Percentiles rank a stretch among this genome's conserved stretches.
These are phyloP conservation scores for Protomyces lactucae-debilis DNA, from an alignment of 1,139 yeast genomes.

Conservation along the genomic window DNA sequence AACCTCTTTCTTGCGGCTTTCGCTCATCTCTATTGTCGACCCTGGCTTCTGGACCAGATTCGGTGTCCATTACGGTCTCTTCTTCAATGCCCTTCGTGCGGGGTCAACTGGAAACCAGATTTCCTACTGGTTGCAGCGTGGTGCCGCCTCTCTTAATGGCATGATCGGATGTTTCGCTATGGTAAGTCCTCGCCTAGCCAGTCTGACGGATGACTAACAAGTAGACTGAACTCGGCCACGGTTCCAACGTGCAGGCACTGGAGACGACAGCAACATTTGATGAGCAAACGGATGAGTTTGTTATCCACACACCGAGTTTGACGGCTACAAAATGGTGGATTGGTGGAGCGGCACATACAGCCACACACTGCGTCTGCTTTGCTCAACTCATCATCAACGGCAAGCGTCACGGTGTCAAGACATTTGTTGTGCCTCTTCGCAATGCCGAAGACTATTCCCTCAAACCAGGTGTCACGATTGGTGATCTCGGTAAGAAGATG, in stretches of 20 bases:
- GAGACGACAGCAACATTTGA: constrained; percentile 89
- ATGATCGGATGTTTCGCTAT: constrained; percentile 92
- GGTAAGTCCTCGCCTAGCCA: constrained; percentile 37
- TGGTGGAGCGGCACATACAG: constrained; percentile 94
- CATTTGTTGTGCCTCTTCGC: constrained; percentile 84
- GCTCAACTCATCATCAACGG: constrained; percentile 87
- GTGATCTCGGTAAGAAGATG: constrained; percentile 80
- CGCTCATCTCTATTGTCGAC: constrained; percentile 48
- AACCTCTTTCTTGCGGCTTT: constrained; percentile 39
- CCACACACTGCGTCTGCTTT: constrained; percentile 75
- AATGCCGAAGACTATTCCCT: constrained; percentile 61
- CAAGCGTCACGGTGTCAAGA: constrained; percentile 85
- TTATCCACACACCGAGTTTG: constrained; percentile 77
- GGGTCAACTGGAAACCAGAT: constrained; percentile 61
- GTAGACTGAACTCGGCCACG: constrained; percentile 80
- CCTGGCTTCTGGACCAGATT: constrained; percentile 62
- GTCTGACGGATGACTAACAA: neutral
- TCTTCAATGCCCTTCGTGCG: constrained; percentile 64
- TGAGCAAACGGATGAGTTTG: constrained; percentile 57
- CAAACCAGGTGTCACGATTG: constrained; percentile 73
- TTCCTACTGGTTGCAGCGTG: constrained; percentile 68
- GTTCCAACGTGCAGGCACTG: constrained; percentile 85
- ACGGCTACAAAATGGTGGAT: constrained; percentile 98
- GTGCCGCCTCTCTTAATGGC: constrained; percentile 58
- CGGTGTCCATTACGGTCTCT: constrained; percentile 65